These are phyloP conservation scores for Cystobasidium sp. DNA, from an alignment of 1,284 basidiomycete species.

Conservation along the genomic window DNA sequence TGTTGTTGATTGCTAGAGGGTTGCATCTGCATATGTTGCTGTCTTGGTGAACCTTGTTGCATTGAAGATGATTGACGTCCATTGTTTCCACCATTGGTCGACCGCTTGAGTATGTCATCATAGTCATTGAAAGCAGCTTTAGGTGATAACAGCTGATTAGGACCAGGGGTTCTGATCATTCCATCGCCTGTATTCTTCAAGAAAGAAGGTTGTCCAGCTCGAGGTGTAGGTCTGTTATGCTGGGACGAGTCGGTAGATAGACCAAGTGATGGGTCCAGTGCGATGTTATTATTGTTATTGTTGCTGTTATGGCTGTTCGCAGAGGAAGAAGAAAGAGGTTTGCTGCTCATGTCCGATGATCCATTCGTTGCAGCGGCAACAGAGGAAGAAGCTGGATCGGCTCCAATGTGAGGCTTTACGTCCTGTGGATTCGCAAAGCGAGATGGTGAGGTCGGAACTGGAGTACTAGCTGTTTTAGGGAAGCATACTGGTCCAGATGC, in stretches of 20 bases:
- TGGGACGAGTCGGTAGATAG: background rate
- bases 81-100: background rate
- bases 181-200: constrained; percentile 39
- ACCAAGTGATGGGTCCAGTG: constrained; percentile 9
- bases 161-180: constrained; percentile 27
- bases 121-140: constrained; percentile 30
- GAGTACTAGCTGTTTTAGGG: constrained; percentile 18
- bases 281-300: constrained; percentile 8
- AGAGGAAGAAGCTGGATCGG: background rate
- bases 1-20: background rate
- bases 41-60: constrained; percentile 8
- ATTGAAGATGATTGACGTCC: background rate
- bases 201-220: constrained; percentile 38
- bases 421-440: constrained; percentile 26
- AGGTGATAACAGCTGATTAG: constrained; percentile 30
- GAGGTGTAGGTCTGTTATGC: background rate
- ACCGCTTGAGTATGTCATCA: constrained; percentile 3
- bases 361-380: background rate
- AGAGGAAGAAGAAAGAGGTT: constrained; percentile 12
- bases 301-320: background rate
- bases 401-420: constrained; percentile 10
- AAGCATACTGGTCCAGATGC: constrained; percentile 39
- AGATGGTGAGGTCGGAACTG: constrained; percentile 29
- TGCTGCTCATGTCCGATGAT: background rate
- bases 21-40: constrained; percentile 9